A percentile compares a stretch with the other conserved stretches of the same genome.
Evolutionary conservation across 2,329 filamentous ascomycete genomes (phyloP).

Genomic region (Epichloe bromicola): DNA sequence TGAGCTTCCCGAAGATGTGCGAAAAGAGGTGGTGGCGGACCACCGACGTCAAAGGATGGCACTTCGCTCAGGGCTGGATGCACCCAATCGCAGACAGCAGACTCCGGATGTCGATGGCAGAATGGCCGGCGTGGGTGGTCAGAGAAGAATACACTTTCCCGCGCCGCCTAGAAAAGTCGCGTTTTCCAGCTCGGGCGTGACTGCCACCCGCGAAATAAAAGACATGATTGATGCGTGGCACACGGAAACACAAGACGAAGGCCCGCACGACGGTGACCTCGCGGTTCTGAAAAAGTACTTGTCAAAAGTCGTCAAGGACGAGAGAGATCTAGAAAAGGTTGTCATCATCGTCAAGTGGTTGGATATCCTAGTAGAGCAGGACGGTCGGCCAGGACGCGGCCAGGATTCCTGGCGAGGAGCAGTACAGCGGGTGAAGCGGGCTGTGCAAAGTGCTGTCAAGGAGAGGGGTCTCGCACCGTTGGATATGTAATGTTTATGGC

Average conservation of each 20-base stretch:
- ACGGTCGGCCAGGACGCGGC: conserved; percentile 22
- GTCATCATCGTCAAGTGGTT: conserved; percentile 58
- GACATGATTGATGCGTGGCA: conserved; percentile 69
- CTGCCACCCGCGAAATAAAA: conserved; percentile 47
- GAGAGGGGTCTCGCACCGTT: conserved; percentile 46
- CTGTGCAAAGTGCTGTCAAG: conserved; percentile 41
- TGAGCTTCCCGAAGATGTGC: conserved; percentile 70
- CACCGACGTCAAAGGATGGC: conserved; percentile 45
- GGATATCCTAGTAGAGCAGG: conserved; percentile 39
- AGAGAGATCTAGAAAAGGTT: conserved; percentile 66
- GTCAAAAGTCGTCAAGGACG: conserved; percentile 55
- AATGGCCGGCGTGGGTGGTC: conserved; percentile 18
- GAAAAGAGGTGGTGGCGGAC: conserved; percentile 65
- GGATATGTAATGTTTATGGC: conserved; percentile 17
- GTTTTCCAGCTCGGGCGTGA: conserved; percentile 32
- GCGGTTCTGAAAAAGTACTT: conserved; percentile 63
- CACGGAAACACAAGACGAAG: conserved; percentile 53
- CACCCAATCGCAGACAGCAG: conserved; percentile 15
- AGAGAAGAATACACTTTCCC: conserved; percentile 34
- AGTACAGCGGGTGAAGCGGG: conserved; percentile 29
- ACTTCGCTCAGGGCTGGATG: conserved; percentile 38
- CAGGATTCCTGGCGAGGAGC: conserved; percentile 34
- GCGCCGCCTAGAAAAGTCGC: conserved; percentile 29
- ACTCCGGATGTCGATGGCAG: conserved; percentile 12
- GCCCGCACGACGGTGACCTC: conserved; percentile 70